Percentiles rank a stretch among this genome's conserved stretches.
Evolutionary conservation across 2,329 filamentous ascomycete species (phyloP).

Genomic region (Microdochium paspali): DNA sequence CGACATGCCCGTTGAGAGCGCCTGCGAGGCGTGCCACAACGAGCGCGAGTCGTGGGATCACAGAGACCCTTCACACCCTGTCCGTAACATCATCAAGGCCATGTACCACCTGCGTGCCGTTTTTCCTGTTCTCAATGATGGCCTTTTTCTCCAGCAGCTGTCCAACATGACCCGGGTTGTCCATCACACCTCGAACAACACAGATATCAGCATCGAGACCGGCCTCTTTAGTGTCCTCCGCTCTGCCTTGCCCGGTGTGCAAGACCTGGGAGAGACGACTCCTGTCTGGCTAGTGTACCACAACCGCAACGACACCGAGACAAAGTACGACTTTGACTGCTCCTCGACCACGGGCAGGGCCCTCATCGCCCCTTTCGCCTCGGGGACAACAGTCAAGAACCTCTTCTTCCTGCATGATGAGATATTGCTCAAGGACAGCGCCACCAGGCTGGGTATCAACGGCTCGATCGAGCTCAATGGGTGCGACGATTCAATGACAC

Average conservation of each 20-base stretch:
- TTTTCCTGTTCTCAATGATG: slow-evolving; percentile 49
- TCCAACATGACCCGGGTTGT: slow-evolving; percentile 43
- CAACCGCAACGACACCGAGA: slow-evolving; percentile 31
- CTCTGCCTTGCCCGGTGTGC: slow-evolving; percentile 33
- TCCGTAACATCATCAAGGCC: slow-evolving; percentile 49
- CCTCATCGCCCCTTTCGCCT: slow-evolving; percentile 41
- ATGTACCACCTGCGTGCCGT: slow-evolving; percentile 50
- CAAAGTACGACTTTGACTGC: slow-evolving; percentile 45
- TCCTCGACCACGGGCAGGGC: slow-evolving; percentile 26
- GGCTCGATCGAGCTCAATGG: slow-evolving; percentile 29
- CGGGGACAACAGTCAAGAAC: slow-evolving; percentile 46
- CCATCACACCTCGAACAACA: slow-evolving; percentile 37
- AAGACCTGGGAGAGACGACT: slow-evolving; percentile 34
- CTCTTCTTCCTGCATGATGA: slow-evolving; percentile 53
- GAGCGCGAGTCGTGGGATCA: slow-evolving; percentile 48
- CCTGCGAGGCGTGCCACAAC: slow-evolving; percentile 42
- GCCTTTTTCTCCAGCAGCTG: slow-evolving; percentile 42
- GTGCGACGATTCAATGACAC: slow-evolving; percentile 35
- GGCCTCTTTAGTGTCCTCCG: slow-evolving; percentile 47
- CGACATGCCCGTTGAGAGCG: slow-evolving; percentile 43
- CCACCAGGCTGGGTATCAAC: slow-evolving; percentile 34
- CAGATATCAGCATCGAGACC: slow-evolving; percentile 37
- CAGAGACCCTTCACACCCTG: slow-evolving; percentile 49
- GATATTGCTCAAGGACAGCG: slow-evolving; percentile 34
- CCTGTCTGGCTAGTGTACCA: slow-evolving; percentile 32